Base-by-base conservation (phyloP, 129 eudicot species). In the Deinandra increscens region DNA sequence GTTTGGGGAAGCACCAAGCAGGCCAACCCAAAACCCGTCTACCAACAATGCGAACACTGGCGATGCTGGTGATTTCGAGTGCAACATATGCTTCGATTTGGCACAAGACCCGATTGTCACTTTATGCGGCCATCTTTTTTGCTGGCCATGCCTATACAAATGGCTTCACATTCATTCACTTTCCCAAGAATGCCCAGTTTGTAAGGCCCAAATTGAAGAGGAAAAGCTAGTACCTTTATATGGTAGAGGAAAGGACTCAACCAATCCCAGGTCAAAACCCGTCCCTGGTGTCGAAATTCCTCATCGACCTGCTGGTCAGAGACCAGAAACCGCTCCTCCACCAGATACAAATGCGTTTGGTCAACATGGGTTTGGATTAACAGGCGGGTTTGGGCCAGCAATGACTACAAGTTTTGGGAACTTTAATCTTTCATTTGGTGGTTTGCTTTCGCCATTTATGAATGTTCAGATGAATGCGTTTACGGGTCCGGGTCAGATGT, bases 61-160 rank as follows among this genome's bases (percentile, higher is more conserved):
- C 9, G 97, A 86, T 79, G 85, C 88, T 69, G 95, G 85, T 62
- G 53, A 90, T 77, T 90, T 90, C 43, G 97, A 90, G 74, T 90
- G 97, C 68, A 90, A 87, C 67, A 90, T 90, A 31, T 90, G 97
- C 80, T 84, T 90, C 39, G 97, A 90, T 42, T 82, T 87, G 55
- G 97, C 97, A 0, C 97, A 87, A 70, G 97, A 90, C 42, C 97
- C 97, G 0, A 87, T 90, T 19, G 86, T 90, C 5, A 90, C 97
- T 0, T 83, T 84, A 15, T 90, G 97, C 20, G 97, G 97, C 46
- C 97, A 90, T 54, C 95, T 90, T 31, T 90, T 75, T 75, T 90
- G 97, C 71, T 90, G 97, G 97, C 97, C 97, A 22, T 90, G 97
- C 22, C 83, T 90, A 29, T 90, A 90, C 82, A 86, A 82, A 60